Evolutionary conservation across 192 early-diverging fungal genomes (phyloP).

Genomic region (Coemansia sp.): DNA sequence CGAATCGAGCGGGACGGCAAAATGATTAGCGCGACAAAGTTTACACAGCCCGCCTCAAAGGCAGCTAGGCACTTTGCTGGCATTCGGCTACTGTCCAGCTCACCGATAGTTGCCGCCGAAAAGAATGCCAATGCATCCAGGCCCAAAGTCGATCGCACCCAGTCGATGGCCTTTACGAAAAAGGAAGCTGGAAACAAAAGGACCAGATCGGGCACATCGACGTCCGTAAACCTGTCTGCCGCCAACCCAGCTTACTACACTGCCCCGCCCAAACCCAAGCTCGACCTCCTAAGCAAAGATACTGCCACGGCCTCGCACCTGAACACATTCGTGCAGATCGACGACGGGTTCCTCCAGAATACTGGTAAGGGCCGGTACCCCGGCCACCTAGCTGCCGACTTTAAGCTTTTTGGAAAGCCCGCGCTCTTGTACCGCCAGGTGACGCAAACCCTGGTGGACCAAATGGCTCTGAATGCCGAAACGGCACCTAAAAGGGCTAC

Average conservation of each 20-base stretch:
- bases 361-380: slow-evolving; percentile 35
- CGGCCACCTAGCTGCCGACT: slow-evolving; percentile 38
- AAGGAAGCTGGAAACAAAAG: slow-evolving; percentile 21
- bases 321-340: slow-evolving; percentile 38
- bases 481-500: slow-evolving; percentile 25
- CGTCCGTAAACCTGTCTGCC: slow-evolving; percentile 32
- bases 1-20: background rate
- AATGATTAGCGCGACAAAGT: slow-evolving; percentile 9
- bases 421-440: slow-evolving; percentile 47
- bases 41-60: slow-evolving; percentile 8
- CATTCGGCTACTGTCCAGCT: background rate
- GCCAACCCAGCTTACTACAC: slow-evolving; percentile 48
- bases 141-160: slow-evolving; percentile 36
- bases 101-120: background rate
- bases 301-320: slow-evolving; percentile 24
- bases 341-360: slow-evolving; percentile 20
- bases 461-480: slow-evolving; percentile 10
- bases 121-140: background rate
- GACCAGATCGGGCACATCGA: slow-evolving; percentile 33
- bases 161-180: slow-evolving; percentile 44
- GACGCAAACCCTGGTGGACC: slow-evolving; percentile 39
- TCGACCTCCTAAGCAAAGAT: slow-evolving; percentile 16
- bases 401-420: slow-evolving; percentile 46
- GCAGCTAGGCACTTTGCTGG: slow-evolving; percentile 3
- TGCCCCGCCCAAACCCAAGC: slow-evolving; percentile 1